Conservation (phyloP, 805 yeast genomes). For the Pichia pseudocactophila region DNA sequence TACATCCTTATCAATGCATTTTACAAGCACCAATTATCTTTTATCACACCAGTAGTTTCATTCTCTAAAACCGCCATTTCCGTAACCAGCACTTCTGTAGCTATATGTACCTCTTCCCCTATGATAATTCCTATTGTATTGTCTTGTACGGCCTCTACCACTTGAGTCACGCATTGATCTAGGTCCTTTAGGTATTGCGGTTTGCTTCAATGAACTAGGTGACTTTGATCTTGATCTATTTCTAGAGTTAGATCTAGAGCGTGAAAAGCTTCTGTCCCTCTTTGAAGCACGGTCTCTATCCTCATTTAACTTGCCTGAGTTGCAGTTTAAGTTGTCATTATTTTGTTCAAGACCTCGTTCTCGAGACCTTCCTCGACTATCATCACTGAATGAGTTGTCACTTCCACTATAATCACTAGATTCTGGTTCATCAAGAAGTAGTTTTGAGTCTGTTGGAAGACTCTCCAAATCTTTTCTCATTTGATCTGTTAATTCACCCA, state of each 20-base stretch:
- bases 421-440: slow-evolving; percentile 13
- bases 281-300: no score
- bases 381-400: neutral
- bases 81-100: slow-evolving; percentile 4
- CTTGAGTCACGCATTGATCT: neutral
- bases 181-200: slow-evolving; percentile 1
- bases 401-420: neutral
- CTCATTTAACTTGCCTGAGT: no score
- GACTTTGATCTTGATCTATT: slow-evolving; percentile 12
- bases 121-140: no score
- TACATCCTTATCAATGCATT: no score
- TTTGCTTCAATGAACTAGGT: slow-evolving; percentile 3
- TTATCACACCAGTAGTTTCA: slow-evolving; percentile 1
- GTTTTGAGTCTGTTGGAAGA: slow-evolving; percentile 16
- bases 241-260: slow-evolving; percentile 9
- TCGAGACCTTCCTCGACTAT: slow-evolving; percentile 9
- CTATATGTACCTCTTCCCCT: slow-evolving; percentile 5
- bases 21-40: no score
- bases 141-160: neutral
- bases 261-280: slow-evolving; percentile 13
- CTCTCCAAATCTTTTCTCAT: slow-evolving; percentile 47
- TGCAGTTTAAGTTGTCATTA: no score
- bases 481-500: slow-evolving; percentile 73
- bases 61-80: neutral
- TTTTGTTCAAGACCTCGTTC: neutral